Evolutionary conservation across 495 filamentous ascomycete species (phyloP), one percentile per base, ranked within the genome.

Genomic region (Penicillium nucicola): DNA sequence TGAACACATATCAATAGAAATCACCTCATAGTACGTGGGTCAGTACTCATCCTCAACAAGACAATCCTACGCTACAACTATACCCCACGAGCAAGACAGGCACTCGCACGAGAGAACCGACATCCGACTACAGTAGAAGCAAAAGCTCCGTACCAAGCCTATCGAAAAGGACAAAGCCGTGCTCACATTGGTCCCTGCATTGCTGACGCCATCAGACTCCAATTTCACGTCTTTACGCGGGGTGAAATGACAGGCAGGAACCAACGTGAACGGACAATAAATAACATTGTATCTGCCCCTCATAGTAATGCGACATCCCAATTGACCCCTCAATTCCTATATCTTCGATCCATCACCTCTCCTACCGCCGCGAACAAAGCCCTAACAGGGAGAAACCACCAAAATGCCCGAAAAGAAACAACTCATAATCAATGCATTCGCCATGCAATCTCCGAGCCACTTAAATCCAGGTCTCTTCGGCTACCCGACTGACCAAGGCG

Each of bases 391-490:
- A 25, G 2, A 33, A 22, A 48, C 28, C 47, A 15, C 22, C 43
- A 58, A 2, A 45, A 64, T 64, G 60, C 45, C 53, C 31, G 48
- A 54, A 31, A 69, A 70, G 30, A 82, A 81, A 57, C 71, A 76
- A 42, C 64, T 81, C 34, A 77, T 82, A 39, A 67, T 82, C 56
- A 83, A 83, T 61, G 79, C 80, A 25, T 83, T 83, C 61, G 77
- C 77, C 7, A 73, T 73, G 70, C 68, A 73, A 45, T 67, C 71
- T 32, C 72, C 71, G 36, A 69, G 70, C 10, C 78, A 81, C 45
- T 69, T 79, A 34, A 76, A 74, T 31, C 74, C 78, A 22, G 76
- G 77, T 11, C 62, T 77, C 13, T 77, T 75, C 65, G 63, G 69
- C 13, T 65, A 80, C 45, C 77, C 76, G 1, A 52, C 64, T 10